Base-by-base conservation (phyloP, 768 basidiomycete species). In the Mycena epipterygia region DNA sequence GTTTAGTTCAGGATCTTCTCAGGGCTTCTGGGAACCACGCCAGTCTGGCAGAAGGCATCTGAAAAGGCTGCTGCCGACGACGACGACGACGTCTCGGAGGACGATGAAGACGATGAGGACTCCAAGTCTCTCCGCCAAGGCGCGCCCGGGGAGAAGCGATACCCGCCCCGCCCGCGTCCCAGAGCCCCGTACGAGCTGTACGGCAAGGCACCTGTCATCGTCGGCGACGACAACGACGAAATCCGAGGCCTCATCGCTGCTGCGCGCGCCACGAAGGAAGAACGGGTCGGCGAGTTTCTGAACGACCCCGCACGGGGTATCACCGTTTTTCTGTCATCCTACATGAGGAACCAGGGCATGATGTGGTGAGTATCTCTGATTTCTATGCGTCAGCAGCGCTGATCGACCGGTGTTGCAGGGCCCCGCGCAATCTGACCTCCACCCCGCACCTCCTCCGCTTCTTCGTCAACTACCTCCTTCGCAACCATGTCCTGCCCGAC, bases 281-380 rank as follows among this genome's bases (percentile, higher is more conserved):
- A 86, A n/a, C 81, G 81, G 29, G 79, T 90, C 61, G 74, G 82
- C 0, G 71, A 78, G 4, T 95, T 95, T 77, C 79, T 95, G 64
- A 79, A 84, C 51, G 84, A 92, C 64, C 91, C 94, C 0, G 91
- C 89, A 73, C 78, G 77, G 14, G 79, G 83, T 29, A 80, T 91
- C 62, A 88, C 84, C 64, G 83, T 93, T 23, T 95, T 94, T 79
- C 82, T 95, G 67, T 91, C 92, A 0, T 91, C 91, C 4, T 87
- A 89, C 74, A 91, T 89, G 81, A 84, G 89, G 41, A 86, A 89
- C 61, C 87, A 89, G 65, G 94, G 94, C 32, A 84, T 93, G 52
- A 85, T 89, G 64, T 94, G 90, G 93, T 93, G 67, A 27, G 85
- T 76, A 11, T 29, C 25, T 12, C 29, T 19, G 9, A 5, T 19